These are phyloP conservation scores for Tolypocladium album DNA, from an alignment of 2,329 filamentous ascomycete species.

Conservation along the genomic window DNA sequence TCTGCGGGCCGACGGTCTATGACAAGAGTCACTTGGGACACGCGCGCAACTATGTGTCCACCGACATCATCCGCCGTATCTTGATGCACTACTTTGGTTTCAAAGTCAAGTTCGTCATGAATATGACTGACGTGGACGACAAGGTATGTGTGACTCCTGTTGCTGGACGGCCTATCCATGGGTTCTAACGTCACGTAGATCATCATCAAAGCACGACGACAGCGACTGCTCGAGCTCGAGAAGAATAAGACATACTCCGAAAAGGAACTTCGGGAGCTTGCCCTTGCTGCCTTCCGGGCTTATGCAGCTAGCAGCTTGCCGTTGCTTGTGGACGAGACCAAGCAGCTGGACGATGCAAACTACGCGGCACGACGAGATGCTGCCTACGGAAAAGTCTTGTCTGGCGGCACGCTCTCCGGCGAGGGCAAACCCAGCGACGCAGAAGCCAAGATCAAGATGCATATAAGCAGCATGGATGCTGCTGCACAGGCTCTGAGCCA, in stretches of 20 bases:
- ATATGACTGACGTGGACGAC: constrained; percentile 78
- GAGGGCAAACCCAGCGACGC: constrained; percentile 59
- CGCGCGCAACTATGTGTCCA: constrained; percentile 82
- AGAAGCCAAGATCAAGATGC: constrained; percentile 86
- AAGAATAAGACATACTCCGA: constrained; percentile 54
- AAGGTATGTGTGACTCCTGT: constrained; percentile 34
- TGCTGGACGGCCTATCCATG: background rate
- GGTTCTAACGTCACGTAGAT: constrained; percentile 26
- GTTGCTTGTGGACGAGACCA: constrained; percentile 32
- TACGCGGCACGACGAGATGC: constrained; percentile 38
- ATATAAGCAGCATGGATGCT: constrained; percentile 54
- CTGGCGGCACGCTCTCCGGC: constrained; percentile 43
- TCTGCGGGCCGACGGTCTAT: constrained; percentile 79
- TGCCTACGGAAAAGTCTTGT: constrained; percentile 42
- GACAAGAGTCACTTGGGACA: constrained; percentile 76
- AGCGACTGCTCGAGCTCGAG: constrained; percentile 69
- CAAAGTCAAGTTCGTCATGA: constrained; percentile 81
- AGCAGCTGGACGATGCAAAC: constrained; percentile 35
- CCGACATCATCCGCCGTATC: constrained; percentile 78
- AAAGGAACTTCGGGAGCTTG: constrained; percentile 35
- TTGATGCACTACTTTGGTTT: constrained; percentile 75
- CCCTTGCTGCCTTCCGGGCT: constrained; percentile 39
- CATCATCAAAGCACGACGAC: constrained; percentile 57
- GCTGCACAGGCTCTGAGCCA: constrained; percentile 37
- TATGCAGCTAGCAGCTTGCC: constrained; percentile 47